Conservation (phyloP, 2,329 filamentous ascomycete species). For the Leptographium flavum region DNA sequence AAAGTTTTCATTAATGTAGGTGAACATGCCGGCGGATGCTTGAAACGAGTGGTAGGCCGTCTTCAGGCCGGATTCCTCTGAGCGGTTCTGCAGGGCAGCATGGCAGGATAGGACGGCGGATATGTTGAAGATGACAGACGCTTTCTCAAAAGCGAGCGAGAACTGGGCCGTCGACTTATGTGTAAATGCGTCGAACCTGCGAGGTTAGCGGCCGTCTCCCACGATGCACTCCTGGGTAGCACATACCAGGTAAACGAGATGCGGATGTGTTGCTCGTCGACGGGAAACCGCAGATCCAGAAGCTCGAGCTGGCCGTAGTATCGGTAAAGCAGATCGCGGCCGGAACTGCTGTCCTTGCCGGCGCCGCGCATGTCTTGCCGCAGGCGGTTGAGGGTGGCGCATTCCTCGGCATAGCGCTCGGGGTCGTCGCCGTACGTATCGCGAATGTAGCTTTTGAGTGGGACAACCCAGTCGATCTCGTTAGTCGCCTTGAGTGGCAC, state of each 20-base stretch:
- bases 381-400: slow-evolving; percentile 80
- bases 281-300: slow-evolving; percentile 84
- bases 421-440: slow-evolving; percentile 93
- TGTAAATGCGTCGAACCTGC: slow-evolving; percentile 97
- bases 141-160: slow-evolving; percentile 94
- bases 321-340: slow-evolving; percentile 82
- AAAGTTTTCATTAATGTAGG: slow-evolving; percentile 99
- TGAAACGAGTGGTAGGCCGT: slow-evolving; percentile 97
- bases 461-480: slow-evolving; percentile 94
- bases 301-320: slow-evolving; percentile 97
- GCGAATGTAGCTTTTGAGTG: slow-evolving; percentile 85
- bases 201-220: neutral
- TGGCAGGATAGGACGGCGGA: slow-evolving; percentile 93
- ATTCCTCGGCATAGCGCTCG: slow-evolving; percentile 91
- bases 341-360: slow-evolving; percentile 88
- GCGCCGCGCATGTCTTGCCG: slow-evolving; percentile 97
- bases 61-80: slow-evolving; percentile 86
- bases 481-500: slow-evolving; percentile 86
- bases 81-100: slow-evolving; percentile 81
- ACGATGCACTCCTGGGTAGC: neutral
- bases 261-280: slow-evolving; percentile 98
- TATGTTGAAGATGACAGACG: slow-evolving; percentile 99
- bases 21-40: slow-evolving; percentile 97
- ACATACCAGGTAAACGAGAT: slow-evolving; percentile 92
- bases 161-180: slow-evolving; percentile 96